These are phyloP conservation scores for Sporopachydermia lactativora DNA, from an alignment of 805 yeast species.

Conservation along the genomic window DNA sequence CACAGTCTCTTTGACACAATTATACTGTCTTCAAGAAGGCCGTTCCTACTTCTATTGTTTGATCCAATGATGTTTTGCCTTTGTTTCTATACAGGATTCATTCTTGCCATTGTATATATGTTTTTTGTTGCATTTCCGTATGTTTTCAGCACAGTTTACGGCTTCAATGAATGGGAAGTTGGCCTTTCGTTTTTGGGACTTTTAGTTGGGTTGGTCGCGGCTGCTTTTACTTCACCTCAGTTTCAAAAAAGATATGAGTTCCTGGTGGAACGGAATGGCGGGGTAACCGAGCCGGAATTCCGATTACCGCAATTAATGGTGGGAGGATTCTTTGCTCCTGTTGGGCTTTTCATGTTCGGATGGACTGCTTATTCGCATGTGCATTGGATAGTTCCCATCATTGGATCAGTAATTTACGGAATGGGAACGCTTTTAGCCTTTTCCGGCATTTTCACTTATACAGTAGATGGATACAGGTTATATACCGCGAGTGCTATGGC, in stretches of 20 bases:
- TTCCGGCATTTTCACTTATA: slow-evolving; percentile 24
- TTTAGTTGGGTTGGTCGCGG: slow-evolving; percentile 68
- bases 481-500: slow-evolving; percentile 68
- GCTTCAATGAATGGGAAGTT: slow-evolving; percentile 35
- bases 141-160: slow-evolving; percentile 38
- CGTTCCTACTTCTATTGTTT: slow-evolving; percentile 29
- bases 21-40: slow-evolving; percentile 33
- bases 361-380: slow-evolving; percentile 38
- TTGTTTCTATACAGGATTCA: slow-evolving; percentile 42
- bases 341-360: slow-evolving; percentile 44
- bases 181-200: slow-evolving; percentile 57
- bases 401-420: slow-evolving; percentile 29
- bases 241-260: slow-evolving; percentile 20
- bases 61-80: slow-evolving; percentile 45
- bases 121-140: slow-evolving; percentile 55
- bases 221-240: slow-evolving; percentile 18
- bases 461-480: slow-evolving; percentile 30
- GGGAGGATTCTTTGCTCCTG: slow-evolving; percentile 35
- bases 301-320: slow-evolving; percentile 44
- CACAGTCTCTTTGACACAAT: slow-evolving; percentile 26
- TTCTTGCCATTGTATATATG: slow-evolving; percentile 46
- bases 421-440: slow-evolving; percentile 29
- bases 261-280: slow-evolving; percentile 17
- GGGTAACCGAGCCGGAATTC: slow-evolving; percentile 29
- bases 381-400: slow-evolving; percentile 39